phyloP scores from a whole-genome alignment of 2,329 filamentous ascomycete genomes.

The Trichophyton verrucosum region DNA sequence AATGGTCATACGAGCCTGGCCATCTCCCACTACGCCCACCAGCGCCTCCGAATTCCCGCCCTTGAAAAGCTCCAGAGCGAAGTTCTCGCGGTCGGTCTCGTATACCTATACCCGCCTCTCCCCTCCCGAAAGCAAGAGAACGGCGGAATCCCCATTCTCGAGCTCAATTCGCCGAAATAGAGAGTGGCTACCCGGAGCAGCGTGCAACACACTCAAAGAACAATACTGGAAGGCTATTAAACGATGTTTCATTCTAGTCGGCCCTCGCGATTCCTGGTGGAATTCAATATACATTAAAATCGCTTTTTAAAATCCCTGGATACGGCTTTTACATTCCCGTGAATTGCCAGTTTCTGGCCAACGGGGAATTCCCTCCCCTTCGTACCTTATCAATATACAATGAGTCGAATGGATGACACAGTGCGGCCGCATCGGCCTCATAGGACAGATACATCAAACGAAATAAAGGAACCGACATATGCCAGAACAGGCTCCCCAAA shows the following conservation, averaged over 20 bases:
- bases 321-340: slow-evolving; percentile 1
- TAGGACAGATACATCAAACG: slow-evolving; percentile 21
- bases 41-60: not conserved
- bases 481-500: slow-evolving; percentile 19
- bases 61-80: not conserved
- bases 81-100: not conserved
- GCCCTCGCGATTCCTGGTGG: slow-evolving; percentile 9
- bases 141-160: not conserved
- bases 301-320: not conserved
- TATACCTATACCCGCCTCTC: not conserved
- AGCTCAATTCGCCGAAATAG: not conserved
- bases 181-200: not conserved
- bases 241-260: slow-evolving; percentile 3
- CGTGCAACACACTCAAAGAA: not conserved
- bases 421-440: slow-evolving; percentile 23
- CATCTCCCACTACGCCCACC: not conserved
- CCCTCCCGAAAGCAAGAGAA: not conserved
- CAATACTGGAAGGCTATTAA: not conserved
- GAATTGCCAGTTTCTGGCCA: slow-evolving; percentile 8
- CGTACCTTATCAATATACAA: slow-evolving; percentile 23
- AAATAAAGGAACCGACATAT: slow-evolving; percentile 24
- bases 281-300: slow-evolving; percentile 1
- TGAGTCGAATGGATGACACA: slow-evolving; percentile 29
- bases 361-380: not conserved
- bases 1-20: not conserved